Evolutionary conservation across 768 basidiomycete genomes (phyloP).

Genomic region (Phylloporus sp.): DNA sequence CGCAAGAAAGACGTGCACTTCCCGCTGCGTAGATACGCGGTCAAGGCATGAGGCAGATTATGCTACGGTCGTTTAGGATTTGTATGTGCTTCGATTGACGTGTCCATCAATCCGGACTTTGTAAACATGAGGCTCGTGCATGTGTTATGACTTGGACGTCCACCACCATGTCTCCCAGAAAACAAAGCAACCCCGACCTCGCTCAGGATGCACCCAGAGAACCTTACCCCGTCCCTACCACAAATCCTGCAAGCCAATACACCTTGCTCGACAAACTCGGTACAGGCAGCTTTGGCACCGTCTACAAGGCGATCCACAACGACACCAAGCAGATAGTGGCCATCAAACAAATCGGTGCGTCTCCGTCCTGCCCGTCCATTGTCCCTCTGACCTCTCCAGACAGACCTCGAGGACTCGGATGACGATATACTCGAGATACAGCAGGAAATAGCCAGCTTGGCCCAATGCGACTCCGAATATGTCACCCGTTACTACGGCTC

Average conservation of each 20-base stretch:
- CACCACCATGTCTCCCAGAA: constrained; percentile 44
- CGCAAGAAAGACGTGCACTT: constrained; percentile 94
- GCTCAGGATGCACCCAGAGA: constrained; percentile 43
- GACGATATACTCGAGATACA: constrained; percentile 99
- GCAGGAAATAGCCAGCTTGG: constrained; percentile 94
- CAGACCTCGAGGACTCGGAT: constrained; percentile 96
- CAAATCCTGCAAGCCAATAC: constrained; percentile 85
- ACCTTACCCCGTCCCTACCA: constrained; percentile 66
- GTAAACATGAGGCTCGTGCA: too few species aligned
- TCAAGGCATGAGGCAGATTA: constrained; percentile 68
- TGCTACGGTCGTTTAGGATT: constrained; percentile 29
- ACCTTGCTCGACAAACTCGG: constrained; percentile 94
- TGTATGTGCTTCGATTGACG: constrained; percentile 44
- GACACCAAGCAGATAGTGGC: constrained; percentile 93
- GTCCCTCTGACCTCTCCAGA: constrained; percentile 1
- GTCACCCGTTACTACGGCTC: constrained; percentile 96
- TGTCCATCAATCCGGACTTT: not conserved
- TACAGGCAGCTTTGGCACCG: constrained; percentile 92
- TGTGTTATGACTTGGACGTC: constrained; percentile 13
- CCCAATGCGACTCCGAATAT: constrained; percentile 93
- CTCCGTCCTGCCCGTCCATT: constrained; percentile 4
- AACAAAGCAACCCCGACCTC: constrained; percentile 36
- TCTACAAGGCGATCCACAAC: constrained; percentile 96
- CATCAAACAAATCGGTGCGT: constrained; percentile 93
- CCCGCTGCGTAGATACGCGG: constrained; percentile 89